These are phyloP conservation scores for Dactylellina haptotyla DNA, from an alignment of 2,329 filamentous ascomycete species.

Conservation along the genomic window DNA sequence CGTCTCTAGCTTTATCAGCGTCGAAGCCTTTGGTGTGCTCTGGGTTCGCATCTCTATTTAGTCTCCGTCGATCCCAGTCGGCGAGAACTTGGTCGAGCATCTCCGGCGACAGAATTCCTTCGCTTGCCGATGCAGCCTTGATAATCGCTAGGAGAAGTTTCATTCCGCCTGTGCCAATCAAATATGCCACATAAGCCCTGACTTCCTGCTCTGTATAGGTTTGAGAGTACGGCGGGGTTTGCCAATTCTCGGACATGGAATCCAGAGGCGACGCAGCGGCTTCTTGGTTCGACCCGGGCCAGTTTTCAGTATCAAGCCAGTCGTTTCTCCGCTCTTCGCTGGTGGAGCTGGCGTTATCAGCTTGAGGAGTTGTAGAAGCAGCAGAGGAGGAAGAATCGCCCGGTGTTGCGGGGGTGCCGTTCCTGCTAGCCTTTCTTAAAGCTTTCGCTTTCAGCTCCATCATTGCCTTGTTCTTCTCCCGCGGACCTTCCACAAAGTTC, in stretches of 20 bases:
- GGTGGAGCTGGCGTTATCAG: neutral
- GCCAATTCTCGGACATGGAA: conserved; percentile 41
- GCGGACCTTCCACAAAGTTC: conserved; percentile 42
- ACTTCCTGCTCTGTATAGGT: conserved; percentile 51
- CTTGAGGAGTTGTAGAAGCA: neutral
- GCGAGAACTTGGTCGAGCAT: conserved; percentile 19
- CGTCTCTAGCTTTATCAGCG: conserved; percentile 37
- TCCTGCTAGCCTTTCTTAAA: conserved; percentile 45
- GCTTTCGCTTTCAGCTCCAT: conserved; percentile 52
- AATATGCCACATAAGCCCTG: conserved; percentile 43
- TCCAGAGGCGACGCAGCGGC: neutral
- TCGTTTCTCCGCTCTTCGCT: conserved; percentile 26
- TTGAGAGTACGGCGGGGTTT: conserved; percentile 41
- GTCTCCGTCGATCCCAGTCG: conserved; percentile 23
- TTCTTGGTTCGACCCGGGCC: conserved; percentile 30
- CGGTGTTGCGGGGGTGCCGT: conserved; percentile 34
- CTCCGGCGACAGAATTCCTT: conserved; percentile 30
- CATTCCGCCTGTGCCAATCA: conserved; percentile 45
- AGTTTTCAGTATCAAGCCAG: conserved; percentile 44
- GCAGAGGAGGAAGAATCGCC: conserved; percentile 6
- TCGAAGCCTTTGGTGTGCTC: conserved; percentile 45
- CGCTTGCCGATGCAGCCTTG: conserved; percentile 11
- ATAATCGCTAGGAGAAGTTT: conserved; percentile 33
- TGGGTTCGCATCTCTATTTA: conserved; percentile 12
- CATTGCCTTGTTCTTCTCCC: conserved; percentile 52